Percentiles rank a stretch among this genome's conserved stretches.
phyloP scores from a whole-genome alignment of 257 asterid genomes.

The Gynochthodes officinalis region DNA sequence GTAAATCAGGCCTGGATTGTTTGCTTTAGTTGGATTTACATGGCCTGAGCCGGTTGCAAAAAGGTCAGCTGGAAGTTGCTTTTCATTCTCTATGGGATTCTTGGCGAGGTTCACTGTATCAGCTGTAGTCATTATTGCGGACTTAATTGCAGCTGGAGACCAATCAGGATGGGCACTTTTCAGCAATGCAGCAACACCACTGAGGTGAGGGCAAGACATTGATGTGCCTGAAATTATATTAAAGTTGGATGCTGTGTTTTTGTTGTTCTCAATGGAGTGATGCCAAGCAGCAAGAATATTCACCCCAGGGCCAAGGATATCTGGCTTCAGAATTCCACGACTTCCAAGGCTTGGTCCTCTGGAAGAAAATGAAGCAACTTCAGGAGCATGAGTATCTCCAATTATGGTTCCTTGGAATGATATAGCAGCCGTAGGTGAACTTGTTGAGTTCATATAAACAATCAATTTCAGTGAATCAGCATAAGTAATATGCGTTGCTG shows the following conservation, averaged over 20 bases:
- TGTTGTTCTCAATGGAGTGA: background rate
- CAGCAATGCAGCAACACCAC: slow-evolving; percentile 19
- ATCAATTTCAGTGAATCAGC: slow-evolving; percentile 2
- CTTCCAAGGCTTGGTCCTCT: slow-evolving; percentile 6
- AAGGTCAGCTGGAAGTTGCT: background rate
- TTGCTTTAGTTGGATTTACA: slow-evolving; percentile 16
- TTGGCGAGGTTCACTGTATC: background rate
- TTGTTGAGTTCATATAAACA: background rate
- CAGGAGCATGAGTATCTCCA: slow-evolving; percentile 16
- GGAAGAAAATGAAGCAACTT: slow-evolving; percentile 10
- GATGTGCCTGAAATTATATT: slow-evolving; percentile 8
- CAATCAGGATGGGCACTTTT: slow-evolving; percentile 22
- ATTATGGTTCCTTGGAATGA: slow-evolving; percentile 14
- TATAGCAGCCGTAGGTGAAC: slow-evolving; percentile 1
- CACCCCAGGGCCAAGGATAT: slow-evolving; percentile 22
- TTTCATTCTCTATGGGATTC: slow-evolving; percentile 10
- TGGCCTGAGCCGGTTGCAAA: slow-evolving; percentile 13
- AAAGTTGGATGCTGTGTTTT: background rate
- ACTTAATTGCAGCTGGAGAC: slow-evolving; percentile 18
- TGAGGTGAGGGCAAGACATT: slow-evolving; percentile 25
- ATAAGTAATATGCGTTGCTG: slow-evolving; percentile 12
- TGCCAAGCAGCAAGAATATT: slow-evolving; percentile 16
- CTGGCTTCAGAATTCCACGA: slow-evolving; percentile 18
- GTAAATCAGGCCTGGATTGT: slow-evolving; percentile 22
- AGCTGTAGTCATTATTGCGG: slow-evolving; percentile 19